Base-by-base conservation (phyloP, 2,329 filamentous ascomycete species). In the Aspergillus calidoustus region DNA sequence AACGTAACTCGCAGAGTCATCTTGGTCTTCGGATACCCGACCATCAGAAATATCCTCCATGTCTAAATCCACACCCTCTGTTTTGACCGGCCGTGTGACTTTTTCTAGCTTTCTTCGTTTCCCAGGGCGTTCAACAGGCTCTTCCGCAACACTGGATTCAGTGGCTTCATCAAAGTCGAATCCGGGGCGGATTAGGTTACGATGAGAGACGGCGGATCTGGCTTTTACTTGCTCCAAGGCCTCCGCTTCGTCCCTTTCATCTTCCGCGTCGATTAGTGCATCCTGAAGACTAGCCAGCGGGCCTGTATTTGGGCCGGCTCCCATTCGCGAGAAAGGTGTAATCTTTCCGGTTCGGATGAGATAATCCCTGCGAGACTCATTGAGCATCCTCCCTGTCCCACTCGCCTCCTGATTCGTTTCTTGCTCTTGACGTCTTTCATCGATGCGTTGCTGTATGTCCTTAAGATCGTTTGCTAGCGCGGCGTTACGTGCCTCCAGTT, bases 331-430 rank as follows among this genome's bases (percentile, higher is more conserved):
- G 72, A 99, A 99, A 0, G 95, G 95, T 0, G 95, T 99, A 68
- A 99, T 98, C 79, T 98, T 98, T 64, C 95, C 95, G 0, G 94
- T 99, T 30, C 95, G 88, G 53, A 99, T 95, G 51, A 99, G 85
- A 74, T 91, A 99, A 51, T 97, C 93, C 54, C 93, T 87, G 63
- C 92, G 88, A 25, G 86, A 92, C 79, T 98, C 95, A 63, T 91
- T 91, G 1, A 91, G 88, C 60, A 94, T 78, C 57, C 86, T 87
- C 61, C 79, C 80, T 4, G 77, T 70, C 28, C 81, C 79, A 56
- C 80, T 77, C 15, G 74, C 71, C 34, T 80, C 77, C 1, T 80
- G 77, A 3, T 77, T 76, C 11, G 79, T 80, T 49, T 81, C 79
- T 38, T 81, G 81, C n/a, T 83, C 82, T 61, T 85, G 80, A 61